Conservation (phyloP, 192 early-diverging fungal species). For the Lunasporangiospora selenospora region DNA sequence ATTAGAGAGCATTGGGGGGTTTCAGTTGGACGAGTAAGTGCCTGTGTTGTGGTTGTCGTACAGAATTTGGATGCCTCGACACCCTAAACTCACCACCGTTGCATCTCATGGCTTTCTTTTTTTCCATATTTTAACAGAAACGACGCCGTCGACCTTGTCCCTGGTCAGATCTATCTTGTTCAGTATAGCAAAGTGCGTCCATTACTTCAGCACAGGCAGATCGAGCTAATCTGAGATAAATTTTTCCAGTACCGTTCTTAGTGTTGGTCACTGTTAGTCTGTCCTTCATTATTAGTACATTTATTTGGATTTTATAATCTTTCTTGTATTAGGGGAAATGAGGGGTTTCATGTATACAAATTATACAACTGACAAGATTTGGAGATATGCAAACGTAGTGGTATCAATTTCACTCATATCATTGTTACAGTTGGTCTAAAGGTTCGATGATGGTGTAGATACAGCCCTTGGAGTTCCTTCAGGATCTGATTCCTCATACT, state of each 20-base stretch:
- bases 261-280: neutral
- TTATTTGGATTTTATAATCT: no score
- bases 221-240: slow-evolving; percentile 58
- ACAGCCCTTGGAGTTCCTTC: no score
- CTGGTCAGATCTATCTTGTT: slow-evolving; percentile 61
- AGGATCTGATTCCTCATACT: no score
- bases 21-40: slow-evolving; percentile 53
- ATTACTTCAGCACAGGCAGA: slow-evolving; percentile 50
- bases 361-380: no score
- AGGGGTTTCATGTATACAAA: no score
- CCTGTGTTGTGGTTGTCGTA: neutral
- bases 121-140: slow-evolving; percentile 3
- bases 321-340: no score
- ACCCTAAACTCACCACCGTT: neutral
- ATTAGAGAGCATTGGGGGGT: slow-evolving; percentile 55
- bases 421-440: no score
- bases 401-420: no score
- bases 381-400: no score
- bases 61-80: neutral
- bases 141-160: slow-evolving; percentile 41
- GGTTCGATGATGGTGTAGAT: no score
- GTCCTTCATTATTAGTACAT: no score
- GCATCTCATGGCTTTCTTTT: neutral
- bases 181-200: slow-evolving; percentile 54
- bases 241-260: neutral